Conservation (phyloP, 1,284 basidiomycete genomes). For the Cryptococcus floricola region DNA sequence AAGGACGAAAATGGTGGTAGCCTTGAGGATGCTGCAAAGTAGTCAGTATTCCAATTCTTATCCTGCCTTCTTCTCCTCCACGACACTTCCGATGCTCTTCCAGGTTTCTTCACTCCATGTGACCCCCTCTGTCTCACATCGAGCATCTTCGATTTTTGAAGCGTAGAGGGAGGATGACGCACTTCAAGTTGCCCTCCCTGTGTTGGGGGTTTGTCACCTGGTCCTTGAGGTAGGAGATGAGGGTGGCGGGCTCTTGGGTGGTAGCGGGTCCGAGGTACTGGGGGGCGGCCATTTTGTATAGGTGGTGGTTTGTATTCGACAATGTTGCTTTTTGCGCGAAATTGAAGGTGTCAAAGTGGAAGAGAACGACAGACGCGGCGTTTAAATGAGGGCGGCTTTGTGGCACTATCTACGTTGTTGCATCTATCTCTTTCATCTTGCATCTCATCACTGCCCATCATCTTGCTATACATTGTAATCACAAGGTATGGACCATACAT, state of each 20-base stretch:
- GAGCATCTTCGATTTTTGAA: not conserved
- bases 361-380: not conserved
- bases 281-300: slow-evolving; percentile 14
- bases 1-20: slow-evolving; percentile 27
- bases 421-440: no score
- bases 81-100: not conserved
- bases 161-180: not conserved
- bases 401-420: not conserved
- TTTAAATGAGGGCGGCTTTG: not conserved
- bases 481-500: no score
- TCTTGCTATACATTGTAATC: no score
- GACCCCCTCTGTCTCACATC: not conserved
- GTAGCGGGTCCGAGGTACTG: slow-evolving; percentile 24
- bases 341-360: not conserved
- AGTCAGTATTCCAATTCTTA: not conserved
- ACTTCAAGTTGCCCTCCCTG: slow-evolving; percentile 31
- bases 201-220: slow-evolving; percentile 30
- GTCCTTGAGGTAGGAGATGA: slow-evolving; percentile 14
- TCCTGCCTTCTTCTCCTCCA: not conserved
- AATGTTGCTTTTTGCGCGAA: not conserved
- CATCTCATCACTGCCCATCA: no score
- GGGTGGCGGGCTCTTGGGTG: slow-evolving; percentile 12
- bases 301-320: not conserved
- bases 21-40: slow-evolving; percentile 26
- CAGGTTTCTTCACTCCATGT: not conserved